Evolutionary conservation across 2,329 filamentous ascomycete genomes (phyloP).

Genomic region (Trichoderma afroharzianum): DNA sequence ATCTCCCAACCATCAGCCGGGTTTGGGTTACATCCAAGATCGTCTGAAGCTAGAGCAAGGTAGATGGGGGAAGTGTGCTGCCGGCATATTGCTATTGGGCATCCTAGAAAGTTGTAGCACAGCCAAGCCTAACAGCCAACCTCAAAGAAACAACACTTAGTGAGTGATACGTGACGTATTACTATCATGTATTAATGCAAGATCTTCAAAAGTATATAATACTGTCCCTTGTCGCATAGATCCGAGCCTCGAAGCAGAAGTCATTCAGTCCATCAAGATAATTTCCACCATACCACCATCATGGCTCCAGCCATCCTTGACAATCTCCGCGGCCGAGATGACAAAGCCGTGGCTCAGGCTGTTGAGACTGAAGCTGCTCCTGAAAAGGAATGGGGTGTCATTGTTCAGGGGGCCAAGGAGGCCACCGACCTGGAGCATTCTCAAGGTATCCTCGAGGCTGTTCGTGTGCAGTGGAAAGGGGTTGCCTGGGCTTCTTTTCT

Average conservation of each 20-base stretch:
- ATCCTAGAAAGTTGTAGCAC: neutral
- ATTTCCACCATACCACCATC: neutral
- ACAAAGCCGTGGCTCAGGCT: neutral
- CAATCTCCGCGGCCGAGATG: neutral
- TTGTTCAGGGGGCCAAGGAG: neutral
- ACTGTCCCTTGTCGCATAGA: neutral
- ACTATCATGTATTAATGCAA: neutral
- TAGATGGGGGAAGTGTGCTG: neutral
- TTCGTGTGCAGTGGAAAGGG: conserved; percentile 6
- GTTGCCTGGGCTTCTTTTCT: conserved; percentile 4
- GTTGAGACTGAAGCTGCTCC: neutral
- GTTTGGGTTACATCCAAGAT: neutral
- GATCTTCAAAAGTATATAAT: neutral
- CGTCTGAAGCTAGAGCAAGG: neutral
- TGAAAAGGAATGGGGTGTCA: conserved; percentile 3
- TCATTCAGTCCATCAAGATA: neutral
- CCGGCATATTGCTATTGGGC: neutral
- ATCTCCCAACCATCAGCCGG: neutral
- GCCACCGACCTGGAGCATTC: conserved; percentile 2
- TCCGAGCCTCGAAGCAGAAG: neutral
- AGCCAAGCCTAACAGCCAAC: neutral
- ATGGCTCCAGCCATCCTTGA: neutral
- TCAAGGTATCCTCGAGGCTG: conserved; percentile 7
- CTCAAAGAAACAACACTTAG: neutral
- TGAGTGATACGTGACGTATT: neutral